phyloP scores from a whole-genome alignment of 805 yeast species.

The Cyberlindnera mississippiensis region DNA sequence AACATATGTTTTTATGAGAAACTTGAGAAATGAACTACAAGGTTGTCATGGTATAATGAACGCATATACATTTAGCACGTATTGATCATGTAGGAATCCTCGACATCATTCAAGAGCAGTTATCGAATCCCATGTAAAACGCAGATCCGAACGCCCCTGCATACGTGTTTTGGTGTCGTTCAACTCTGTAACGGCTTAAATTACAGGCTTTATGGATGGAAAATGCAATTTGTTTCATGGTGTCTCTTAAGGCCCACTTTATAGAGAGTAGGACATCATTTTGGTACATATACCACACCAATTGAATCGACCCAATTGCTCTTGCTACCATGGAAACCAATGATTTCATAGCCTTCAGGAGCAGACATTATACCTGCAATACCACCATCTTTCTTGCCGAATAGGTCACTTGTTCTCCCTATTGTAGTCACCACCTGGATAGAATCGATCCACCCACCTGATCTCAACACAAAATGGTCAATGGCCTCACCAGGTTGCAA shows the following conservation, averaged over 20 bases:
- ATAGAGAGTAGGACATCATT: background rate
- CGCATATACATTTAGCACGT: background rate
- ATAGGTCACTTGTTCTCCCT: conserved; percentile 51
- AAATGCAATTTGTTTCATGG: too few relatives aligned
- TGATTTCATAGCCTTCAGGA: conserved; percentile 57
- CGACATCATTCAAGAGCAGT: too few relatives aligned
- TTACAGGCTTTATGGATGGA: too few relatives aligned
- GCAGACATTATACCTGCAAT: conserved; percentile 52
- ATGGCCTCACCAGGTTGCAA: conserved; percentile 58
- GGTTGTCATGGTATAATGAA: background rate
- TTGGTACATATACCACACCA: conserved; percentile 57
- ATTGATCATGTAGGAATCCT: too few relatives aligned
- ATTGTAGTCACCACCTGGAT: conserved; percentile 62
- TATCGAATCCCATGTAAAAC: too few relatives aligned
- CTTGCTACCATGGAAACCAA: conserved; percentile 70
- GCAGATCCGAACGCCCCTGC: too few relatives aligned
- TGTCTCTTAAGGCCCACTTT: too few relatives aligned
- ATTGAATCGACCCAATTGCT: conserved; percentile 72
- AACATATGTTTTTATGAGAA: background rate
- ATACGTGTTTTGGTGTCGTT: too few relatives aligned
- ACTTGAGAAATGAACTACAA: background rate
- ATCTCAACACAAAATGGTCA: conserved; percentile 56
- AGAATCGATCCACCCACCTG: conserved; percentile 91
- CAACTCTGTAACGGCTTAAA: too few relatives aligned
- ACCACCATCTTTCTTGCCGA: conserved; percentile 71